A percentile compares a stretch with the other conserved stretches of the same genome.
Conservation (phyloP, 2,329 filamentous ascomycete species). For the Cercospora beticola region DNA sequence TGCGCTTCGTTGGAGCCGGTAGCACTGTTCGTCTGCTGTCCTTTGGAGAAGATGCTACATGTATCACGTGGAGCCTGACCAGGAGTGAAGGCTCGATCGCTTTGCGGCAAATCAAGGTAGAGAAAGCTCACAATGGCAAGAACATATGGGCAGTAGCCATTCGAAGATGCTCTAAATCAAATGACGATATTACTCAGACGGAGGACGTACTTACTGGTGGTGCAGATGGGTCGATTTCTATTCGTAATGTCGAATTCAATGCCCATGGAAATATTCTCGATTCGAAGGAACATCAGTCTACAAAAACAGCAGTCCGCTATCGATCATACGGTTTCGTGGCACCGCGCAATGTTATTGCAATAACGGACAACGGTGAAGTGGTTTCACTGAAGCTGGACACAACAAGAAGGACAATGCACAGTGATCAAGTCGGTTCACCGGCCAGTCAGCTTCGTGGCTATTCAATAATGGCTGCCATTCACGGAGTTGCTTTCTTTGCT, state of each 20-base stretch:
- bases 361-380: constrained; percentile 8
- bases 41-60: constrained; percentile 80
- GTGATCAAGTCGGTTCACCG: background rate
- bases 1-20: constrained; percentile 45
- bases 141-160: constrained; percentile 77
- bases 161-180: background rate
- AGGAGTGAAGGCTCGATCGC: constrained; percentile 18
- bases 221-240: constrained; percentile 69
- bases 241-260: background rate
- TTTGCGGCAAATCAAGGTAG: constrained; percentile 56
- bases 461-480: constrained; percentile 46
- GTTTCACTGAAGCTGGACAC: background rate
- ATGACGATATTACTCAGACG: background rate
- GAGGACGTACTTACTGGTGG: constrained; percentile 65
- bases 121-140: constrained; percentile 75
- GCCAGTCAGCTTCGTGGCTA: constrained; percentile 48
- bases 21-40: constrained; percentile 61
- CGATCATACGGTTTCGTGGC: constrained; percentile 14
- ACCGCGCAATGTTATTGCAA: constrained; percentile 1
- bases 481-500: constrained; percentile 47
- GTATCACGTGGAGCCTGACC: constrained; percentile 60
- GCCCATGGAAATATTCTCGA: background rate
- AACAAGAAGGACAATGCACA: background rate
- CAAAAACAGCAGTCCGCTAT: background rate
- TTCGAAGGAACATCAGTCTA: background rate